A percentile compares a stretch with the other conserved stretches of the same genome.
These are phyloP conservation scores for Anthracocystis setariae DNA, from an alignment of 1,284 basidiomycete genomes.

Conservation along the genomic window DNA sequence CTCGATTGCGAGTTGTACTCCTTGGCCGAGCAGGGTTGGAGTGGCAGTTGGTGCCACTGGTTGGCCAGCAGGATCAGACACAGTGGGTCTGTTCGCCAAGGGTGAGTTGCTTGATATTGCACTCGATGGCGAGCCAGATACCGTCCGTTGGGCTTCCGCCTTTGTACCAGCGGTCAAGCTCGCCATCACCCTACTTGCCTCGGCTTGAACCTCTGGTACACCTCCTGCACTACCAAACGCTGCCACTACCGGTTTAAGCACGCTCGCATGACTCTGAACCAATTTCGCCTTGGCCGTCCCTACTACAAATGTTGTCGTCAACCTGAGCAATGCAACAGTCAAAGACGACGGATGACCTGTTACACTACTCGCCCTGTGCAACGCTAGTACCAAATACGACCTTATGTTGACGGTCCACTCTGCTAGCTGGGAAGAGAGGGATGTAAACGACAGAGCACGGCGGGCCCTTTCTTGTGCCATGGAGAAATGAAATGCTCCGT, in stretches of 20 bases:
- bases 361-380: slow-evolving; percentile 18
- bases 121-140: background rate
- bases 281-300: slow-evolving; percentile 27
- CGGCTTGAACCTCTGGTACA: slow-evolving; percentile 21
- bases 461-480: slow-evolving; percentile 38
- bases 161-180: slow-evolving; percentile 2
- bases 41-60: background rate
- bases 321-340: slow-evolving; percentile 19
- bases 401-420: slow-evolving; percentile 38
- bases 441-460: slow-evolving; percentile 35
- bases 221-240: slow-evolving; percentile 13
- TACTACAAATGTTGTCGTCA: slow-evolving; percentile 17
- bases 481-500: slow-evolving; percentile 26
- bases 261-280: slow-evolving; percentile 5
- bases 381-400: slow-evolving; percentile 17
- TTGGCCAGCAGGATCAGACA: background rate
- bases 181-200: slow-evolving; percentile 8
- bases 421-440: slow-evolving; percentile 37
- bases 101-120: background rate
- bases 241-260: slow-evolving; percentile 14
- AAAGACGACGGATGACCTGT: slow-evolving; percentile 15
- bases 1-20: background rate
- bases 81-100: background rate
- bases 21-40: slow-evolving; percentile 5
- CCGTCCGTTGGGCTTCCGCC: background rate